A percentile compares a stretch with the other conserved stretches of the same genome.
phyloP scores from a whole-genome alignment of 345 rosid species.

The Ailanthus altissimus region DNA sequence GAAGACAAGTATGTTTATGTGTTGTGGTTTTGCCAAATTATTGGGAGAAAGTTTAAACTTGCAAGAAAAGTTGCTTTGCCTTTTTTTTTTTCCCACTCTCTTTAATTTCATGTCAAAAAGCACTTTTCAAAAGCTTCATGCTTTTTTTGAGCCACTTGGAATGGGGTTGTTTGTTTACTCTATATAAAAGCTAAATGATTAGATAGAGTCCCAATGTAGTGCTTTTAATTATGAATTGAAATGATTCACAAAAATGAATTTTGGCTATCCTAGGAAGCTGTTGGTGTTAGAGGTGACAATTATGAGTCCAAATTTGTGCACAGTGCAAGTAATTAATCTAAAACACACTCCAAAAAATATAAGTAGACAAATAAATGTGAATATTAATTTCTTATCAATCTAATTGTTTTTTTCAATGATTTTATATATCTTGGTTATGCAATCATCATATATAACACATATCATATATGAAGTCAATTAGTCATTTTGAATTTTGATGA shows the following conservation, averaged over 20 bases:
- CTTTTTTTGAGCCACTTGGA: slow-evolving; percentile 23
- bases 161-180: slow-evolving; percentile 1
- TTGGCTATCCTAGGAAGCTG: no score
- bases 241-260: neutral
- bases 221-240: neutral
- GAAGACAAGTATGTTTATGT: neutral
- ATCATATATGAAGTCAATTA: no score
- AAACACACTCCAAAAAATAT: neutral
- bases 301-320: neutral
- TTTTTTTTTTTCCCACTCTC: neutral
- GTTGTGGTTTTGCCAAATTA: slow-evolving; percentile 18
- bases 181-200: neutral
- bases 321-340: neutral
- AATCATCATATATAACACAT: no score
- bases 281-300: slow-evolving; percentile 20
- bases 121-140: slow-evolving; percentile 6
- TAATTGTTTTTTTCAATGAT: neutral
- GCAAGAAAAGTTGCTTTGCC: slow-evolving; percentile 16
- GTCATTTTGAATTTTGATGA: no score
- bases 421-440: no score
- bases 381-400: neutral
- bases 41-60: neutral
- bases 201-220: neutral
- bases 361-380: neutral
- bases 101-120: neutral